Evolutionary conservation across 345 rosid genomes (phyloP), one percentile per base, ranked within the genome.

Genomic region (Alliaria petiolata): DNA sequence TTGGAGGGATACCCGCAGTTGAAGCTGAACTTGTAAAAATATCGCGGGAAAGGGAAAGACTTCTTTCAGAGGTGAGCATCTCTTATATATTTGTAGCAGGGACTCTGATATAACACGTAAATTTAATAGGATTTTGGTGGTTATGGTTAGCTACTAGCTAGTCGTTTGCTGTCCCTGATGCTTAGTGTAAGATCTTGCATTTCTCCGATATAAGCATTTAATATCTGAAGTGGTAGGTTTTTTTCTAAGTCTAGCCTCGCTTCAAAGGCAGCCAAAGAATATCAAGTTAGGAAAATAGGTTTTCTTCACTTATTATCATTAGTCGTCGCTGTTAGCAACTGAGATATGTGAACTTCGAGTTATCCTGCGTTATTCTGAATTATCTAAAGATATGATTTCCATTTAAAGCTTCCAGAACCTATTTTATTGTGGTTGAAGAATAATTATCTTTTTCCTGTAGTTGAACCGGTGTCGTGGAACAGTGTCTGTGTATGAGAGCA

Each of bases 401-500:
- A 30, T 30, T 30, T 3, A 65, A 30, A 47, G 60, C 22, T 56
- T 34, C 14, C 13, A 46, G 35, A 46, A n/a, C 58, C n/a, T n/a
- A n/a, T n/a, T n/a, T n/a, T n/a, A n/a, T n/a, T 67, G 62, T 50
- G 55, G 56, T 43, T 67, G 55, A 75, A 45, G 15, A 38, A 44
- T 44, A 65, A 38, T 38, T 67, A 14, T 65, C 14, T 71, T 54
- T 35, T 63, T 31, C 50, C 15, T 16, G 75, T 84, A 95, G 99
- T 70, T 86, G 50, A 88, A 86, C 79, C 84, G 82, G 72, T 83
- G 77, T 67, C 84, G 66, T 11, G 97, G 99, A 79, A 91, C 96
- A 44, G 82, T 84, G 81, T 85, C 93, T 14, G 97, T 91, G 67
- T 86, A 91, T 71, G 90, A 86, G 79, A 85, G 83, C 85, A 95